A percentile compares a stretch with the other conserved stretches of the same genome.
Conservation (phyloP, 2,329 filamentous ascomycete species). For the Beauveria caledonica region DNA sequence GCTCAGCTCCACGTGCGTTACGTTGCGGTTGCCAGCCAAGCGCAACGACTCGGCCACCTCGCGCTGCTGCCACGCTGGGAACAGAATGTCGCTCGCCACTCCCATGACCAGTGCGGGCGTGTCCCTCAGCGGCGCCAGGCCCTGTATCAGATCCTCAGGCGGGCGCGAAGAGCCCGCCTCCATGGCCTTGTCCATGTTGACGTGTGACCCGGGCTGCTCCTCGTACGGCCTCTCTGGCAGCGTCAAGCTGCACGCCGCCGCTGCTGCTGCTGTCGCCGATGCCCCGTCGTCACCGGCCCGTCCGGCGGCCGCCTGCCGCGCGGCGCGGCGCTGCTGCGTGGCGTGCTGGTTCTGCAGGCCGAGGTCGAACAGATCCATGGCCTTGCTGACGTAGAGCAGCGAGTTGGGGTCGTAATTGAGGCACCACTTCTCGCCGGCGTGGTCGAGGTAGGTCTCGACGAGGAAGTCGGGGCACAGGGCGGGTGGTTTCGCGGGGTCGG, state of each 20-base stretch:
- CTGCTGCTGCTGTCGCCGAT: conserved; percentile 32
- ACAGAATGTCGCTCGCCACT: conserved; percentile 90
- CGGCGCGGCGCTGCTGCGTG: conserved; percentile 52
- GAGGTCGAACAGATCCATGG: conserved; percentile 96
- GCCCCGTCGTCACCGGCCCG: too few species aligned
- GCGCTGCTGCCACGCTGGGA: conserved; percentile 95
- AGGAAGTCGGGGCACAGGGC: conserved; percentile 96
- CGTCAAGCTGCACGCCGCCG: conserved; percentile 60
- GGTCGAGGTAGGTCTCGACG: conserved; percentile 96
- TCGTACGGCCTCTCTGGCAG: conserved; percentile 78
- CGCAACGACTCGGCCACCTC: conserved; percentile 83
- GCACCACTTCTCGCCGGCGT: conserved; percentile 97
- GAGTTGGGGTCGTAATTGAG: conserved; percentile 95
- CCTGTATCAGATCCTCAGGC: conserved; percentile 70
- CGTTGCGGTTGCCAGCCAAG: conserved; percentile 66
- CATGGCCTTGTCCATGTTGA: conserved; percentile 18
- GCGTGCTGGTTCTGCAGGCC: conserved; percentile 61
- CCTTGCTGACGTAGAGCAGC: conserved; percentile 91
- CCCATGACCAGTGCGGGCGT: conserved; percentile 85
- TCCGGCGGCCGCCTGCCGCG: conserved; percentile 45
- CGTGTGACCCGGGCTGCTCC: conserved; percentile 57
- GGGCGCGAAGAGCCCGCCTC: conserved; percentile 40
- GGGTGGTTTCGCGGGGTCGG: conserved; percentile 77
- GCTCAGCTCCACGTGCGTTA: conserved; percentile 83
- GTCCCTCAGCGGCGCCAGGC: conserved; percentile 61